Evolutionary conservation across 495 filamentous ascomycete species (phyloP), one percentile per base, ranked within the genome.

Genomic region (Bacidia gigantensis): DNA sequence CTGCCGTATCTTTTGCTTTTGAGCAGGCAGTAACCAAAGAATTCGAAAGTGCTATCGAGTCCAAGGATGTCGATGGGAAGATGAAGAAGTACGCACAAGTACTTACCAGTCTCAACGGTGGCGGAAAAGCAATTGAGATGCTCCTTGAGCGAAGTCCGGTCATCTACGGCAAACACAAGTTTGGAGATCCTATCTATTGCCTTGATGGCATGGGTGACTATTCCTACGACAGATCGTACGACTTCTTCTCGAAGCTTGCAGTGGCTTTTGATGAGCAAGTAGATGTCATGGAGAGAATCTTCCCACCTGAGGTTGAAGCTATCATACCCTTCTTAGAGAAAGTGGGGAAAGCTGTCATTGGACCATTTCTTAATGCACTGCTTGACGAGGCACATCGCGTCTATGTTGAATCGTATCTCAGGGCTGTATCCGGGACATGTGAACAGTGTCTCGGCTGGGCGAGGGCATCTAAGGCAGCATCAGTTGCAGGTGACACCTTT

Each of bases 51-150:
- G 93, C 86, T 3, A 88, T 89, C 55, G 87, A 93, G 63, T 79
- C 79, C n/a, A 83, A 82, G 62, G 90, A 99, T 66, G 79, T 93
- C 49, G 83, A 95, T 58, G 88, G 86, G 11, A 74, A 79, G 35
- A 94, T 95, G 89, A 78, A 76, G 51, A 78, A 84, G 64, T 97
- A 95, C 67, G 87, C 89, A 10, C 79, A 89, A 55, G 85, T 97
- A 21, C 70, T 98, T 20, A 80, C 79, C 51, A 74, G 76, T 9
- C 70, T 98, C 40, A 95, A 96, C 65, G 89, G 87, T 5, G 88
- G 86, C 18, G 70, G 72, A 17, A 81, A 83, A 1, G 86, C 78
- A 9, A 71, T 89, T 35, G 88, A 97, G 46, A 65, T 86, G 21
- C 96, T 93, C 60, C 84, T 96, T 52, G 82, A 87, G 51, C 88